Conservation (phyloP, 2,329 filamentous ascomycete species). For the Hortaea werneckii region DNA sequence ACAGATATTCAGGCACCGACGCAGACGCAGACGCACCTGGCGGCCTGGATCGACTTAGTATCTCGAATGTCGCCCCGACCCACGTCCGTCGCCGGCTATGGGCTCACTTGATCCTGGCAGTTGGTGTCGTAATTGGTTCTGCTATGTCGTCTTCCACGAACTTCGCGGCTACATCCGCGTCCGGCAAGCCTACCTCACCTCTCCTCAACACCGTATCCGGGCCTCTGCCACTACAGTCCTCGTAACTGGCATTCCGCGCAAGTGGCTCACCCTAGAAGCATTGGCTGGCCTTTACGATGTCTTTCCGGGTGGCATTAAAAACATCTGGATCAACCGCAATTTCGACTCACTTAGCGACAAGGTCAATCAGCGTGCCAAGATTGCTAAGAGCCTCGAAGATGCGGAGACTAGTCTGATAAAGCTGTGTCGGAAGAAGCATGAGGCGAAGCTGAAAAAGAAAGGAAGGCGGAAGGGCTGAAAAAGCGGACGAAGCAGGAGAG, state of each 20-base stretch:
- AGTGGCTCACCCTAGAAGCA: conserved; percentile 79
- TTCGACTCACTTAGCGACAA: conserved; percentile 76
- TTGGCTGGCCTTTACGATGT: conserved; percentile 83
- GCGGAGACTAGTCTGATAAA: conserved; percentile 81
- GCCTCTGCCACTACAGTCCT: conserved; percentile 94
- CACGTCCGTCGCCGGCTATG: conserved; percentile 60
- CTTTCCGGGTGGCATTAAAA: conserved; percentile 87
- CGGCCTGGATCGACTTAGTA: conserved; percentile 74
- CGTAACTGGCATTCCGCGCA: conserved; percentile 78
- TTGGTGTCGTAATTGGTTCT: conserved; percentile 76
- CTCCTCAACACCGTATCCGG: conserved; percentile 82
- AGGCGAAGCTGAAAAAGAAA: conserved; percentile 47
- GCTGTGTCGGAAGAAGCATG: conserved; percentile 65
- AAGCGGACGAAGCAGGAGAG: conserved; percentile 32
- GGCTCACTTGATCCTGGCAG: conserved; percentile 72
- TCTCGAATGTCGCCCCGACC: conserved; percentile 66
- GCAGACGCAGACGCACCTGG: conserved; percentile 37
- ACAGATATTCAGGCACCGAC: conserved; percentile 56
- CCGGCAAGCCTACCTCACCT: conserved; percentile 87
- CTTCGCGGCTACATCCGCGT: conserved; percentile 82
- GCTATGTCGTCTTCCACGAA: conserved; percentile 77
- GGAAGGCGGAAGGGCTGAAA: conserved; percentile 35
- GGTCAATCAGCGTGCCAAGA: conserved; percentile 60
- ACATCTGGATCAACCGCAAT: conserved; percentile 94
- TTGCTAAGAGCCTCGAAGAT: conserved; percentile 63